Evolutionary conservation across 306 rosid species (phyloP).

Genomic region (Prunus persica): DNA sequence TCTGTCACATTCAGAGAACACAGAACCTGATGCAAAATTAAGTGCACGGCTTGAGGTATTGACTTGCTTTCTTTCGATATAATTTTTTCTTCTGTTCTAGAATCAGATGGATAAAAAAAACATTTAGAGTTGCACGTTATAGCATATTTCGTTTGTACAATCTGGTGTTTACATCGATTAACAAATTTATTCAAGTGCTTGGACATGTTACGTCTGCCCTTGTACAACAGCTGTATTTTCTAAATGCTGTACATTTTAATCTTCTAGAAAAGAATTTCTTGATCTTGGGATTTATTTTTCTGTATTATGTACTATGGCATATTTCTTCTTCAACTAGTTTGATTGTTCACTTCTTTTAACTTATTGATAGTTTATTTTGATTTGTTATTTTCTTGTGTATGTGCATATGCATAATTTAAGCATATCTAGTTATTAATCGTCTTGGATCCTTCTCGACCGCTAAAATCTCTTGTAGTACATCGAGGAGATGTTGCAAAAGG

Average conservation of each 20-base stretch:
- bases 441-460: slow-evolving; percentile 41
- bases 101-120: neutral
- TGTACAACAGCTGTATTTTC: slow-evolving; percentile 6
- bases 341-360: neutral
- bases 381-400: slow-evolving; percentile 15
- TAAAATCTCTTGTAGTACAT: slow-evolving; percentile 44
- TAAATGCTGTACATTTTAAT: slow-evolving; percentile 2
- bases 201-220: neutral
- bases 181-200: neutral
- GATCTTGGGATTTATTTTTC: neutral
- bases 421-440: slow-evolving; percentile 26
- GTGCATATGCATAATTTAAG: slow-evolving; percentile 14
- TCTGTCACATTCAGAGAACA: slow-evolving; percentile 42
- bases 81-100: slow-evolving; percentile 10
- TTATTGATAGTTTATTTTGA: slow-evolving; percentile 1
- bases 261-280: neutral
- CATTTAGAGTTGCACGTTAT: neutral
- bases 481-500: slow-evolving; percentile 61
- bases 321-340: neutral
- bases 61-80: slow-evolving; percentile 19
- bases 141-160: neutral
- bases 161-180: neutral
- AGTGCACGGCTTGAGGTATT: slow-evolving; percentile 74
- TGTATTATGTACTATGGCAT: neutral
- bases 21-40: slow-evolving; percentile 54